A percentile compares a stretch with the other conserved stretches of the same genome.
Conservation (phyloP, 805 yeast genomes). For the Myxozyma neotropica region DNA sequence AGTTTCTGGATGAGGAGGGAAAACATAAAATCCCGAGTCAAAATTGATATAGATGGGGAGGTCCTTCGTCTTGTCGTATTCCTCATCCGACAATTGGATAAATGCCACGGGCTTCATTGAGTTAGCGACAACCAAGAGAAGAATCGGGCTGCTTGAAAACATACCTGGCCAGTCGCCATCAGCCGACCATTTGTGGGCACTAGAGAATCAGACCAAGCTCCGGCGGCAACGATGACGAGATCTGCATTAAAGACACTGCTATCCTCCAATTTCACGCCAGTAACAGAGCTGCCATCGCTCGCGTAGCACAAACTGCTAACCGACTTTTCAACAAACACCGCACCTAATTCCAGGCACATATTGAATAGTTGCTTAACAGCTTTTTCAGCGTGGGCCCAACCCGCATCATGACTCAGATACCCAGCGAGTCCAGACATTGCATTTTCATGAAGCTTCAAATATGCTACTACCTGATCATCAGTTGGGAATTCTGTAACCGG, state of each 20-base stretch:
- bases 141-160: background rate
- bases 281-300: background rate
- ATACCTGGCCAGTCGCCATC: slow-evolving; percentile 34
- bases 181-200: slow-evolving; percentile 12
- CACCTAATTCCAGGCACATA: slow-evolving; percentile 26
- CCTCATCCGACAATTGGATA: slow-evolving; percentile 32
- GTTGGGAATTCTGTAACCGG: slow-evolving; percentile 17
- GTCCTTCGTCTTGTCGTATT: slow-evolving; percentile 19
- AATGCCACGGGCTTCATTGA: slow-evolving; percentile 31
- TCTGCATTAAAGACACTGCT: slow-evolving; percentile 20
- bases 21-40: slow-evolving; percentile 33
- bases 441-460: slow-evolving; percentile 37
- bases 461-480: slow-evolving; percentile 7
- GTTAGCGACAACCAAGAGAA: background rate
- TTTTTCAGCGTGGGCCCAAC: slow-evolving; percentile 34
- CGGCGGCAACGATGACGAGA: slow-evolving; percentile 29
- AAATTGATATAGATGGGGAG: slow-evolving; percentile 36
- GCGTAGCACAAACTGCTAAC: slow-evolving; percentile 20
- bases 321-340: slow-evolving; percentile 20
- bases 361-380: slow-evolving; percentile 20
- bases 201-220: slow-evolving; percentile 35
- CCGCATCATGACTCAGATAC: slow-evolving; percentile 36
- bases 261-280: slow-evolving; percentile 8
- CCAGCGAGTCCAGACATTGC: slow-evolving; percentile 40
- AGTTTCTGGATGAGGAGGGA: slow-evolving; percentile 35